Percentiles rank a stretch among this genome's conserved stretches.
Conservation (phyloP, 2,329 filamentous ascomycete species). For the Xylariaceae sp. region DNA sequence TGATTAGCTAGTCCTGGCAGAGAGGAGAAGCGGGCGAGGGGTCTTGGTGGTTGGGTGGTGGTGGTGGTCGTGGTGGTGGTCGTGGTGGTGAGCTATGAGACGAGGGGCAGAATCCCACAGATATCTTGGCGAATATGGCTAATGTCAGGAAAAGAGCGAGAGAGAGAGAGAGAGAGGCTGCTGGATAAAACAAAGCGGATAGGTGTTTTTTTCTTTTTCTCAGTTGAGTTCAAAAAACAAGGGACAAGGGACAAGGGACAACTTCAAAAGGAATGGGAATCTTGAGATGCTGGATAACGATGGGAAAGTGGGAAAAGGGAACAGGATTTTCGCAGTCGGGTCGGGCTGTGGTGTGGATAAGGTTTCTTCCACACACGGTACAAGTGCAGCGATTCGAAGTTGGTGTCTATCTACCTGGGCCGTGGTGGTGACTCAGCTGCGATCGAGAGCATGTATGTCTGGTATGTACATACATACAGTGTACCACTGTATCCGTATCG, state of each 20-base stretch:
- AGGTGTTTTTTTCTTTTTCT: not conserved
- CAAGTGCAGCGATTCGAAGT: not conserved
- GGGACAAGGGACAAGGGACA: too few relatives aligned
- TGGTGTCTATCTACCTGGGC: not conserved
- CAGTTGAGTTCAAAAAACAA: not conserved
- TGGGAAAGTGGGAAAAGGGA: conserved; percentile 15
- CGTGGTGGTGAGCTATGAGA: conserved; percentile 9
- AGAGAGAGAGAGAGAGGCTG: not conserved
- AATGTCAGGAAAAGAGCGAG: too few relatives aligned
- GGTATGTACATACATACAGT: not conserved
- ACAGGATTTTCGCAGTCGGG: conserved; percentile 29
- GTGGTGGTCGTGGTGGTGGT: conserved; percentile 1
- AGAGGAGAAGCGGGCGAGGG: conserved; percentile 17
- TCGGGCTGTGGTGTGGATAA: not conserved
- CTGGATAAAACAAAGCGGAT: not conserved
- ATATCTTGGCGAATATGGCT: too few relatives aligned
- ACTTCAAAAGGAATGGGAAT: conserved; percentile 1
- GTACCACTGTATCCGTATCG: not conserved
- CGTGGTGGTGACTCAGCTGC: conserved; percentile 28
- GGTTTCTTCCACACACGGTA: not conserved
- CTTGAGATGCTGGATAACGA: conserved; percentile 1
- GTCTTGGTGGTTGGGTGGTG: conserved; percentile 9
- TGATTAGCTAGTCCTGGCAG: conserved; percentile 40
- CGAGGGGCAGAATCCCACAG: conserved; percentile 9
- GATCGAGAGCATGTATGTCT: conserved; percentile 6